Base-by-base conservation (phyloP, 768 basidiomycete genomes). In the Dendrothele bispora region DNA sequence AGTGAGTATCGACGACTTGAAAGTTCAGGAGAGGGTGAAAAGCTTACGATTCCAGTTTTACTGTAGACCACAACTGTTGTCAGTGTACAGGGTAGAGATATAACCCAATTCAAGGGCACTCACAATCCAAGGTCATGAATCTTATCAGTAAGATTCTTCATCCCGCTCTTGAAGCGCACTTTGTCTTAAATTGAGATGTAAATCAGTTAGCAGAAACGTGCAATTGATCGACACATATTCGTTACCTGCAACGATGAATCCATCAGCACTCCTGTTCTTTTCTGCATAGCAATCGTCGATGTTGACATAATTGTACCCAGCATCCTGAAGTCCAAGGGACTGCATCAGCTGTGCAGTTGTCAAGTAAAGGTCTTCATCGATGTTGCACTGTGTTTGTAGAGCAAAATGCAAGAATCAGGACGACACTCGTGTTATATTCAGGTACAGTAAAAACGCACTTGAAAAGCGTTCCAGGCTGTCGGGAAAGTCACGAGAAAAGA, bases 261-360 rank as follows among this genome's bases (percentile, higher is more conserved):
- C 82, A 17, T 51, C 57, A 1, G 69, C 61, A 38, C 65, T 78
- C 10, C 83, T 71, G 41, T 75, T 68, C 52, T 72, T 80, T 62
- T 82, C 78, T 1, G 83, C 73, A 47, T 78, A 86, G 54, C 83
- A 86, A 55, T 85, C 83, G 51, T 86, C 83, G 42, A 86, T 68
- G 55, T 84, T 84, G 53, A 85, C 66, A 49, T 76, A 72, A 38
- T 72, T 67, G 49, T 86, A 86, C 5, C 83, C 83, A 28, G 69
- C 78, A 41, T 71, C 78, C 52, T 65, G 60, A 40, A 84, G 74
- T 3, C 83, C 82, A n/a, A 82, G 68, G n/a, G 71, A 71, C 56
- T 77, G 76, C 70, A 84, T 74, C 37, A 77, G 54, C 10, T 73
- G 55, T 1, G 82, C 79, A 0, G 75, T 78, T 46, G 72, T 61